phyloP scores from a whole-genome alignment of 2,329 filamentous ascomycete genomes.

The Alternaria arborescens region DNA sequence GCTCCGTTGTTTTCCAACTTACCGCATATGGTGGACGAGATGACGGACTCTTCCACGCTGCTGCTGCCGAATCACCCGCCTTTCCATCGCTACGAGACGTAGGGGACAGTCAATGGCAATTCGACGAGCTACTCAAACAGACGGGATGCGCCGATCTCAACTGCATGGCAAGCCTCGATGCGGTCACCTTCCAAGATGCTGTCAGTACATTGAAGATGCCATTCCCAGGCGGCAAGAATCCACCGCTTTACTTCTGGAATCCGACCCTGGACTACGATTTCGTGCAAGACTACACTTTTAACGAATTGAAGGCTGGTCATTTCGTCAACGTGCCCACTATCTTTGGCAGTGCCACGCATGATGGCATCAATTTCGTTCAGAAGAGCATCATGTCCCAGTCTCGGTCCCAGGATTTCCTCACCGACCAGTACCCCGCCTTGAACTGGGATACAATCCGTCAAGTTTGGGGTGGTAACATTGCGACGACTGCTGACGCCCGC shows the following conservation, averaged over 20 bases:
- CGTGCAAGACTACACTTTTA: constrained; percentile 52
- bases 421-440: constrained; percentile 51
- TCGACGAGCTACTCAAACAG: constrained; percentile 47
- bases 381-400: constrained; percentile 46
- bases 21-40: constrained; percentile 49
- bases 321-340: constrained; percentile 55
- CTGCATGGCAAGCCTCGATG: constrained; percentile 51
- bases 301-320: constrained; percentile 47
- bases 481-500: constrained; percentile 30
- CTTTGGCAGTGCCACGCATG: constrained; percentile 57
- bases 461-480: constrained; percentile 40
- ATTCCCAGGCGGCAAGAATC: constrained; percentile 47
- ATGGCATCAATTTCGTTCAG: constrained; percentile 53
- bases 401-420: constrained; percentile 48
- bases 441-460: constrained; percentile 39
- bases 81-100: constrained; percentile 53
- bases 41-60: constrained; percentile 49
- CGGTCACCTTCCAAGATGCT: constrained; percentile 50
- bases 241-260: constrained; percentile 54
- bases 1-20: constrained; percentile 49
- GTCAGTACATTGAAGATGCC: constrained; percentile 46
- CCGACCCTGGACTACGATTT: constrained; percentile 56
- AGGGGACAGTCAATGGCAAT: constrained; percentile 54
- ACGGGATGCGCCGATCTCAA: constrained; percentile 50
- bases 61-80: constrained; percentile 44